Evolutionary conservation across 352 stramenopile genomes (phyloP), one percentile per base, ranked within the genome.

Genomic region (Pythium utonaiense): DNA sequence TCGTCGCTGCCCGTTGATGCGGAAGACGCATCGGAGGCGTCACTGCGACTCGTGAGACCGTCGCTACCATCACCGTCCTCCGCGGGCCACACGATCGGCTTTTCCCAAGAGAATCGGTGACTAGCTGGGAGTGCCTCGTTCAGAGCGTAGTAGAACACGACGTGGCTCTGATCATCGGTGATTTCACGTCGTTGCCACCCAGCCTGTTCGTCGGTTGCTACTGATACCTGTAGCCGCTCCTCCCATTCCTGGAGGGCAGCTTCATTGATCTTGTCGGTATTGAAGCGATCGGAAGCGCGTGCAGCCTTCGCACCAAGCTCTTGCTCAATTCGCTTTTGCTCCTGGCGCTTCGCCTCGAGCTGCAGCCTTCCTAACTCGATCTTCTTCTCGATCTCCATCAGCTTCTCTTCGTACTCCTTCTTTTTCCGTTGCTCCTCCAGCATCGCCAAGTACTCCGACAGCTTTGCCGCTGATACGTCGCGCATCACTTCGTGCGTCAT

Each of bases 101-200:
- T 73, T 3, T 78, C 57, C 80, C 83, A 93, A 4, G 62, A 19
- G 33, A 77, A 88, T 19, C 79, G 75, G 14, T 75, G 71, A 22
- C 51, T 34, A 3, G 62, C 57, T 3, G 74, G 76, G 30, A 89
- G 40, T 19, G 63, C 70, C 21, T 70, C 48, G 62, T 93, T 90
- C 9, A 82, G 54, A 6, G 78, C 74, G 62, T 81, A 70, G 62
- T 88, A 93, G 53, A 93, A 93, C 31, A 83, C 63, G 22, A 91
- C 80, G 6, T 67, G 61, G 44, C 66, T 75, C 21, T 66, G 56
- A 30, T 89, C 80, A 8, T 61, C 58, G 1, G 61, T 76, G 55
- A 89, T 70, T 56, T 86, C 74, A 30, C 81, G 80, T 47, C 63
- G 64, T 56, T 91, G 76, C 83, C 83, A 93, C 27, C 73, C 68